Conservation (phyloP, 306 rosid species). For the Fragaria vesca region DNA sequence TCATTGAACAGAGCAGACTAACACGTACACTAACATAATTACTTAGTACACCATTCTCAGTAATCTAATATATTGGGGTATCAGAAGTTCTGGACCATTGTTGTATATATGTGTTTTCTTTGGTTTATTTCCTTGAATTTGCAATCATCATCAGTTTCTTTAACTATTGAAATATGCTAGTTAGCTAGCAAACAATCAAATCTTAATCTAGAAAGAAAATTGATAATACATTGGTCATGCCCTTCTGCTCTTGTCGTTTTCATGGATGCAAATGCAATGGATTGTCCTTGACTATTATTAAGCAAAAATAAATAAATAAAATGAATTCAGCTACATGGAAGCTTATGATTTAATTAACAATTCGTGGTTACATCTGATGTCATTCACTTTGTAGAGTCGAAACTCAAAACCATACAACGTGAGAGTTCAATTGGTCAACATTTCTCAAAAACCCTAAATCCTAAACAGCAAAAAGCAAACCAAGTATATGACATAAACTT, state of each 20-base stretch:
- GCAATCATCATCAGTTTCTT: background rate
- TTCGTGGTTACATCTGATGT: background rate
- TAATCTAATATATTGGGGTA: background rate
- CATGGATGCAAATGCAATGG: background rate
- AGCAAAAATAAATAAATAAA: background rate
- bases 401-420: background rate
- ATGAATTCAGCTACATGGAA: background rate
- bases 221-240: background rate
- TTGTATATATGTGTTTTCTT: background rate
- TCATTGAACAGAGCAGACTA: background rate
- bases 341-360: background rate
- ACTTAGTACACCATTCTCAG: background rate
- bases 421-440: background rate
- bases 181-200: slow-evolving; percentile 5
- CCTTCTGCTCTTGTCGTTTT: background rate
- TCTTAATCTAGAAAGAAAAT: background rate
- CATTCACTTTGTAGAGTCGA: background rate
- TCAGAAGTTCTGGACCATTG: background rate
- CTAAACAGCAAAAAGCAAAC: background rate
- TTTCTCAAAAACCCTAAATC: background rate
- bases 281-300: background rate
- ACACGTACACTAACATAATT: background rate
- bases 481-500: background rate
- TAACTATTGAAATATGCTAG: background rate
- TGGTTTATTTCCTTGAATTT: background rate